Conservation (phyloP, 2,329 filamentous ascomycete species). For the Rutstroemia sp. region DNA sequence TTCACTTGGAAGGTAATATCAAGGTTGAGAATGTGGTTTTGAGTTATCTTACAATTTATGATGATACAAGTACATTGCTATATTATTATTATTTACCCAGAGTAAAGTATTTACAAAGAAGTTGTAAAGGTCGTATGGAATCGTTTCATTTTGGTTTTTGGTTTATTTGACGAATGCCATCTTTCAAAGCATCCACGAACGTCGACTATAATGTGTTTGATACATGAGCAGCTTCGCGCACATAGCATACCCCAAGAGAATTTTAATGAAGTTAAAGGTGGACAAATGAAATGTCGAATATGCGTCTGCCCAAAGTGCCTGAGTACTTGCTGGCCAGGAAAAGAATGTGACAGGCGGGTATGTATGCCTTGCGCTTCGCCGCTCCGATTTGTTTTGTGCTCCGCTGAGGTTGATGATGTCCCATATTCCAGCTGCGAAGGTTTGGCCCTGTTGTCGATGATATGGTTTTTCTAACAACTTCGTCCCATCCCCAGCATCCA, state of each 20-base stretch:
- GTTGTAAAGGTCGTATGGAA: slow-evolving; percentile 9
- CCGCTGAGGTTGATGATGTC: not conserved
- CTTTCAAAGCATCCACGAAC: slow-evolving; percentile 9
- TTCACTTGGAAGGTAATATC: too few species aligned
- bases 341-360: slow-evolving; percentile 14
- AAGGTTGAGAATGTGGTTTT: too few species aligned
- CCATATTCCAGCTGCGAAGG: not conserved
- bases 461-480: slow-evolving; percentile 3
- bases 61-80: not conserved
- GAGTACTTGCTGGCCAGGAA: slow-evolving; percentile 9
- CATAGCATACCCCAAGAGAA: slow-evolving; percentile 14
- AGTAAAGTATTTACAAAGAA: slow-evolving; percentile 9
- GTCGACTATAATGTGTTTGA: slow-evolving; percentile 20
- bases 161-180: slow-evolving; percentile 10
- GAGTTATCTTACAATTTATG: not conserved
- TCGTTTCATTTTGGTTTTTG: slow-evolving; percentile 7
- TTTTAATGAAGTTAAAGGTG: slow-evolving; percentile 14
- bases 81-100: slow-evolving; percentile 13
- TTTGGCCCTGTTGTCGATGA: not conserved
- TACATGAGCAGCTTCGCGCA: slow-evolving; percentile 19
- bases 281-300: slow-evolving; percentile 24
- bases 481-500: slow-evolving; percentile 1
- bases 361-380: slow-evolving; percentile 10
- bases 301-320: slow-evolving; percentile 10
- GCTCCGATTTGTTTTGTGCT: slow-evolving; percentile 9